Conservation (phyloP, 306 rosid genomes). For the Pterocarpus macrocarpus region DNA sequence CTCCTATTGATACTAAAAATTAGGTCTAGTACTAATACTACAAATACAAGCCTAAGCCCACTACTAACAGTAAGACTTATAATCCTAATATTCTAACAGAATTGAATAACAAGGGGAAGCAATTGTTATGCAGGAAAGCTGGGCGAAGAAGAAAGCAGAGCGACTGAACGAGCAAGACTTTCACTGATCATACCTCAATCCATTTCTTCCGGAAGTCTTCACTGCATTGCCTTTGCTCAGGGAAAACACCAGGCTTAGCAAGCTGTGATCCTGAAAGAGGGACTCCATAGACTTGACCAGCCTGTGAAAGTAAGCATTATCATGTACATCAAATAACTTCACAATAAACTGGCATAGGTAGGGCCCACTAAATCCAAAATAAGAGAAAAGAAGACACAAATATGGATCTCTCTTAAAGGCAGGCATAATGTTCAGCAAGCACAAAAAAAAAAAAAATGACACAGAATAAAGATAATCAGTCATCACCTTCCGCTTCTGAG, state of each 20-base stretch:
- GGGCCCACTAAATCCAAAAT: constrained; percentile 18
- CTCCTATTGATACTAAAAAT: not conserved
- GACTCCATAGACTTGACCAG: constrained; percentile 93
- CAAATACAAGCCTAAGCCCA: constrained; percentile 32
- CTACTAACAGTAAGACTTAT: constrained; percentile 27
- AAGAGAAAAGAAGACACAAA: constrained; percentile 8
- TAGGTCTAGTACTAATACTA: not conserved
- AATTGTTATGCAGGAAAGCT: constrained; percentile 13
- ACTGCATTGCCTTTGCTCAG: constrained; percentile 76
- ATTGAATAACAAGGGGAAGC: not conserved
- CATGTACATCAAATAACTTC: constrained; percentile 43
- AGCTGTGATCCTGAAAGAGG: constrained; percentile 85
- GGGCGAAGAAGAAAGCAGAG: not conserved
- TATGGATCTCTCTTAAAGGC: constrained; percentile 2
- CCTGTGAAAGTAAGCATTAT: constrained; percentile 65
- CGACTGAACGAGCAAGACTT: too few species aligned
- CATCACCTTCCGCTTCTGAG: constrained; percentile 92
- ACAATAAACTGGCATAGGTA: constrained; percentile 31
- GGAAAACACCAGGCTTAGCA: constrained; percentile 79
- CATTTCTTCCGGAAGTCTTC: constrained; percentile 90
- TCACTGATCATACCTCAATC: constrained; percentile 76
- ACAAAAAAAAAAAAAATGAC: constrained; percentile 15
- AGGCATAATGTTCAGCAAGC: constrained; percentile 28
- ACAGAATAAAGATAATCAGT: constrained; percentile 41
- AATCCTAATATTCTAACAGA: constrained; percentile 15